A percentile compares a stretch with the other conserved stretches of the same genome.
phyloP scores from a whole-genome alignment of 352 stramenopile species.

The Aphanomyces cochlioides region DNA sequence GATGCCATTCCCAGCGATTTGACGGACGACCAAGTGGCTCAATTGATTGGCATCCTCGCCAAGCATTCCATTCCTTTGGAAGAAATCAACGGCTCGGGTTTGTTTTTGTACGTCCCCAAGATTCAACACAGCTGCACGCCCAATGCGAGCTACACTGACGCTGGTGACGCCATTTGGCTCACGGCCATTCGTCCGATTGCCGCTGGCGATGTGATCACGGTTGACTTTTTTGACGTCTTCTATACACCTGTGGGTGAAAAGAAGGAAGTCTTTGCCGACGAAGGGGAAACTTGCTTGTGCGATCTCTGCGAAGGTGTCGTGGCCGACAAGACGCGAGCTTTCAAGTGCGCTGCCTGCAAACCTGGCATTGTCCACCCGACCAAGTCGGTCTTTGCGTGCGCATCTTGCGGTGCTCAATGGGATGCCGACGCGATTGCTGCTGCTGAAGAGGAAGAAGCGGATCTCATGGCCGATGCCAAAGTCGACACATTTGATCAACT shows the following conservation, averaged over 20 bases:
- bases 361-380: slow-evolving; percentile 33
- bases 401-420: slow-evolving; percentile 40
- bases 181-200: slow-evolving; percentile 63
- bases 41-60: slow-evolving; percentile 65
- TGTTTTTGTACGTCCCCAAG: slow-evolving; percentile 68
- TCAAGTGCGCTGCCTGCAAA: slow-evolving; percentile 41
- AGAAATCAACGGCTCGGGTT: slow-evolving; percentile 58
- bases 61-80: slow-evolving; percentile 75
- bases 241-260: slow-evolving; percentile 66
- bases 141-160: slow-evolving; percentile 78
- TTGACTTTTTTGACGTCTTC: slow-evolving; percentile 79
- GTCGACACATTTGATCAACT: slow-evolving; percentile 43
- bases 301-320: slow-evolving; percentile 45
- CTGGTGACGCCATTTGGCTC: slow-evolving; percentile 67
- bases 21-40: slow-evolving; percentile 55
- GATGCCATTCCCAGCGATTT: slow-evolving; percentile 58
- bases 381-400: slow-evolving; percentile 54
- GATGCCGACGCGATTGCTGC: slow-evolving; percentile 37
- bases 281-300: slow-evolving; percentile 60
- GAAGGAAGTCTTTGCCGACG: slow-evolving; percentile 50
- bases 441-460: slow-evolving; percentile 50
- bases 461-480: slow-evolving; percentile 35
- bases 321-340: slow-evolving; percentile 52
- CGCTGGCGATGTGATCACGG: slow-evolving; percentile 58
- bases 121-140: slow-evolving; percentile 70